Evolutionary conservation across 306 rosid genomes (phyloP).

Genomic region (Cucurbita pepo): DNA sequence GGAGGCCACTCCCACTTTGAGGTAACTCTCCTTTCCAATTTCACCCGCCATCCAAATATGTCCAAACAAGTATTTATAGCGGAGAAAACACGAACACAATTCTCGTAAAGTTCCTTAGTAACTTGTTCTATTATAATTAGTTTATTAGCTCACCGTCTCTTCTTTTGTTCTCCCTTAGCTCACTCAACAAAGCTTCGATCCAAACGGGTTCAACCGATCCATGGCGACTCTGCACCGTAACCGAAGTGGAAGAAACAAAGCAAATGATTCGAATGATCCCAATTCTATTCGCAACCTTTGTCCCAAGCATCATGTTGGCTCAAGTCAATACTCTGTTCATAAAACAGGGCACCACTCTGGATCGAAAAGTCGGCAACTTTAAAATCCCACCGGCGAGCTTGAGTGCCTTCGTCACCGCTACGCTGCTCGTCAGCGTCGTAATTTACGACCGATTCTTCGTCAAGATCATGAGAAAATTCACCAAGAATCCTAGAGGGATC

Average conservation of each 20-base stretch:
- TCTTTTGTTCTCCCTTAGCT: not conserved
- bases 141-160: not conserved
- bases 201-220: not conserved
- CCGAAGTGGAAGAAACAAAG: slow-evolving; percentile 20
- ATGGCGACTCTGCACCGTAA: slow-evolving; percentile 14
- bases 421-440: slow-evolving; percentile 15
- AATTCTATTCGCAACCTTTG: not conserved
- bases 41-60: too few species aligned
- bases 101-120: too few species aligned
- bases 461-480: slow-evolving; percentile 5
- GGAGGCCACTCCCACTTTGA: slow-evolving; percentile 50
- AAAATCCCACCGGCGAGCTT: slow-evolving; percentile 14
- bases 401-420: slow-evolving; percentile 12
- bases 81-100: too few species aligned
- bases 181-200: slow-evolving; percentile 12
- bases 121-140: too few species aligned
- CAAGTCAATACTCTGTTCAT: slow-evolving; percentile 13
- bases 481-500: slow-evolving; percentile 13
- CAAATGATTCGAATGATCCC: slow-evolving; percentile 13
- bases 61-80: too few species aligned
- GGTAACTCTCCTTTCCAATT: slow-evolving; percentile 28
- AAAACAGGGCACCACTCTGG: slow-evolving; percentile 12
- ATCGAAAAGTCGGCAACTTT: slow-evolving; percentile 9
- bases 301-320: slow-evolving; percentile 9
- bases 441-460: slow-evolving; percentile 10